A percentile compares a stretch with the other conserved stretches of the same genome.
Evolutionary conservation across 129 eudicot species (phyloP).

Genomic region (Pittosporum tobira): DNA sequence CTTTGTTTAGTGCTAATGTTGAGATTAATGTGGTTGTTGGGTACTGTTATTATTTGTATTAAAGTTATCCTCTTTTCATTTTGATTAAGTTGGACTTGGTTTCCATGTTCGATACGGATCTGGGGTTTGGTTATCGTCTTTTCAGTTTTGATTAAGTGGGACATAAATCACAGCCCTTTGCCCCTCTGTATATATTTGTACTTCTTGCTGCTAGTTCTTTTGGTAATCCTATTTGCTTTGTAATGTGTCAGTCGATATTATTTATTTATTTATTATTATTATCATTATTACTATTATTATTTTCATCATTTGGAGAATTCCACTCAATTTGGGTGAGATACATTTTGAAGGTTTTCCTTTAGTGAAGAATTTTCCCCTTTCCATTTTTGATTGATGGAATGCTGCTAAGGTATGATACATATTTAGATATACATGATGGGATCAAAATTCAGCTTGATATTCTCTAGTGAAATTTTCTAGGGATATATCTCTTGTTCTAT

Average conservation of each 20-base stretch:
- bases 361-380: background rate
- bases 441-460: background rate
- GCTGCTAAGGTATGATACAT: background rate
- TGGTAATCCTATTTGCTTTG: background rate
- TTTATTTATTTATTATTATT: background rate
- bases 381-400: background rate
- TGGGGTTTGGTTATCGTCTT: constrained; percentile 10
- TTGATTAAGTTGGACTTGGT: constrained; percentile 9
- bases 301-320: no score
- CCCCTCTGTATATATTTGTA: background rate
- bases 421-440: no score
- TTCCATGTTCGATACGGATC: constrained; percentile 20
- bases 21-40: constrained; percentile 24
- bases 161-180: background rate
- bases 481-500: background rate
- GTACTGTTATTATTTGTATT: background rate
- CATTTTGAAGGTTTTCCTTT: background rate
- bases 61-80: constrained; percentile 17
- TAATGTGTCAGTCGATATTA: background rate
- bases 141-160: no score
- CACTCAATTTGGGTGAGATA: no score
- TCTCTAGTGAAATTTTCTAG: background rate
- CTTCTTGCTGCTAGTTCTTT: background rate
- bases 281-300: no score
- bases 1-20: constrained; percentile 13